Evolutionary conservation across 176 grass and related monocot species (phyloP).

Genomic region (Puya raimondii): DNA sequence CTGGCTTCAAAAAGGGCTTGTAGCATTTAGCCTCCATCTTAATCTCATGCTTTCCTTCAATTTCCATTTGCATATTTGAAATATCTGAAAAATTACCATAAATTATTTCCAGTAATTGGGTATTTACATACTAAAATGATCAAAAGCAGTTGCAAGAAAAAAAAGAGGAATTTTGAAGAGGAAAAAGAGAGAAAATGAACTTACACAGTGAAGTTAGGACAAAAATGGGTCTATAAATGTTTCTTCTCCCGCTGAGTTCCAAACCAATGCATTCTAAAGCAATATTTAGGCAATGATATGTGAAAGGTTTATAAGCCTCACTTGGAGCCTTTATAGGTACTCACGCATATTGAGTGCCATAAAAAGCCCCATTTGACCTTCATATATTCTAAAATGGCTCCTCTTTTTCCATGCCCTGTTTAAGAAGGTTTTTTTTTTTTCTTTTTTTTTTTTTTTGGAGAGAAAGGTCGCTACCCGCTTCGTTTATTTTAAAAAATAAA

Average conservation of each 20-base stretch:
- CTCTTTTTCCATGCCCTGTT: neutral
- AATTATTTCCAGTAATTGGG: neutral
- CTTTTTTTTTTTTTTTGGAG: too few relatives aligned
- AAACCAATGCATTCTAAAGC: neutral
- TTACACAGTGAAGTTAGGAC: neutral
- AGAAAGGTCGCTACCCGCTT: too few relatives aligned
- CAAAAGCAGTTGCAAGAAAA: neutral
- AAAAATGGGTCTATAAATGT: neutral
- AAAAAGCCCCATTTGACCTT: neutral
- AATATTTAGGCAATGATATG: neutral
- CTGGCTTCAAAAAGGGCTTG: neutral
- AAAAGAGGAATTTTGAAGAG: neutral
- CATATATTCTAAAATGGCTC: neutral
- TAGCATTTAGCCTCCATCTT: neutral
- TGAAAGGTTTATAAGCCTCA: neutral
- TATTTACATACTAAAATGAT: neutral
- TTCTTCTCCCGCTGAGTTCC: neutral
- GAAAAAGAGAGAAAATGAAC: neutral
- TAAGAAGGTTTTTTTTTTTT: too few relatives aligned
- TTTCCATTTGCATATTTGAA: neutral
- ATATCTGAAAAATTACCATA: neutral
- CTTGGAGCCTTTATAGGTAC: neutral
- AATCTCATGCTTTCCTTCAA: neutral
- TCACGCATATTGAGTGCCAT: neutral
- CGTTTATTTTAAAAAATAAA: too few relatives aligned